phyloP scores from a whole-genome alignment of 2,329 filamentous ascomycete genomes.

The Nigrograna mackinnonii region DNA sequence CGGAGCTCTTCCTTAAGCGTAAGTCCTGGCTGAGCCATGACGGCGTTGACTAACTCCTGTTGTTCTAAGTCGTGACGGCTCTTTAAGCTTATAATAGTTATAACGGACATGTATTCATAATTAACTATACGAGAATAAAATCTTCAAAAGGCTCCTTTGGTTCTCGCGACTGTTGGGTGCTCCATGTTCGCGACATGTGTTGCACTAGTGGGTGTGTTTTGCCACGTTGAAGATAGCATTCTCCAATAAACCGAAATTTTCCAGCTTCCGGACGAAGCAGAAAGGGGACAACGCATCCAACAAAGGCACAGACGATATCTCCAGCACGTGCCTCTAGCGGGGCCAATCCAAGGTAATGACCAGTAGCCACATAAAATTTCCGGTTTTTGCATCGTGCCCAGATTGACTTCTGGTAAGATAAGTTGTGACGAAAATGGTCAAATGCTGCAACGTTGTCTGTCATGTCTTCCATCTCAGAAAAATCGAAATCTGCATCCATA shows the following conservation, averaged over 20 bases:
- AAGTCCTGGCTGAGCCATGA: too few relatives aligned
- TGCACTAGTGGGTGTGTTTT: neutral
- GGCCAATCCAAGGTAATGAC: neutral
- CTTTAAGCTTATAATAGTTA: too few relatives aligned
- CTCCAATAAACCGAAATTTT: conserved; percentile 1
- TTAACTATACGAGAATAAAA: conserved; percentile 1
- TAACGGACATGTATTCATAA: too few relatives aligned
- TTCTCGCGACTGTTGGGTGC: neutral
- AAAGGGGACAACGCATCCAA: neutral
- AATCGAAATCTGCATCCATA: neutral
- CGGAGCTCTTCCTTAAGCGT: too few relatives aligned
- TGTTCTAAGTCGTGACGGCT: too few relatives aligned
- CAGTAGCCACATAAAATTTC: conserved; percentile 1
- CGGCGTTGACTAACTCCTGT: too few relatives aligned
- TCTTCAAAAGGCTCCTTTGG: neutral
- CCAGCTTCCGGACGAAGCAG: neutral
- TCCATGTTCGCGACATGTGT: neutral
- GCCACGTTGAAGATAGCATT: neutral
- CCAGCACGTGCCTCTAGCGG: neutral
- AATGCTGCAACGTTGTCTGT: conserved; percentile 1
- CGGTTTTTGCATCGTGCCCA: neutral
- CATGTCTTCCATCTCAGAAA: conserved; percentile 1
- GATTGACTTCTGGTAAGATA: conserved; percentile 1
- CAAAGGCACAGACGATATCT: conserved; percentile 1
- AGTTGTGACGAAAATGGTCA: conserved; percentile 1